Base-by-base conservation (phyloP, 163 green algal species). In the Scenedesmus sp. region DNA sequence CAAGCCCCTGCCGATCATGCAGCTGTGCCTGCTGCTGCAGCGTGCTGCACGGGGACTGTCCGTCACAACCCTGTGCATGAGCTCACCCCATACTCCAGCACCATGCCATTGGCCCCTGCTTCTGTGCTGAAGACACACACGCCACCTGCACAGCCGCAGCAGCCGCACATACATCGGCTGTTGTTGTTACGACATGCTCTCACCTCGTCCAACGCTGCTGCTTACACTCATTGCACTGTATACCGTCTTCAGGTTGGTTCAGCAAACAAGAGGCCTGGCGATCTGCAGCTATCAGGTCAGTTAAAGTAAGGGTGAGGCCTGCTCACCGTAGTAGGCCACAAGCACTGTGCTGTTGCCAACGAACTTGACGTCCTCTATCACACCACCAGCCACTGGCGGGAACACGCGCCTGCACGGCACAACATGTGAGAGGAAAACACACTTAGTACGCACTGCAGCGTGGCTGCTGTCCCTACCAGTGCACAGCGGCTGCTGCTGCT, bases 331-430 rank as follows among this genome's bases (percentile, higher is more conserved):
- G 76, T 70, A 87, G 4, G 59, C 88, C 55, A 76, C 59, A 26
- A 91, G 57, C 57, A 91, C 3, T n/a, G 15, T 86, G 57, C 54
- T 56, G 46, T 79, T 15, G 1, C 77, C 77, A 9, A 82, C 13
- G 55, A 87, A 91, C 4, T 66, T 52, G 13, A 91, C 26, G 46
- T 87, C 88, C n/a, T 91, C 77, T 15, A 91, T 88, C 77, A 91
- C 88, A 3, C 88, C 88, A 74, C 59, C 76, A 62, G 76, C 54
- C 23, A 87, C 76, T n/a, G 88, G 57, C 34, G 88, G 88, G 54
- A 87, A 91, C 26, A 88, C 66, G 59, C 88, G 88, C 34, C 88
- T 87, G 77, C 77, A 59, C 23, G 23, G n/a, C 1, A 5, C 12
- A 52, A 52, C 23, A 52, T 13, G 12, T 20, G 70, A 64, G 59